Conservation (phyloP, 257 asterid genomes). For the Jacaranda copaia region DNA sequence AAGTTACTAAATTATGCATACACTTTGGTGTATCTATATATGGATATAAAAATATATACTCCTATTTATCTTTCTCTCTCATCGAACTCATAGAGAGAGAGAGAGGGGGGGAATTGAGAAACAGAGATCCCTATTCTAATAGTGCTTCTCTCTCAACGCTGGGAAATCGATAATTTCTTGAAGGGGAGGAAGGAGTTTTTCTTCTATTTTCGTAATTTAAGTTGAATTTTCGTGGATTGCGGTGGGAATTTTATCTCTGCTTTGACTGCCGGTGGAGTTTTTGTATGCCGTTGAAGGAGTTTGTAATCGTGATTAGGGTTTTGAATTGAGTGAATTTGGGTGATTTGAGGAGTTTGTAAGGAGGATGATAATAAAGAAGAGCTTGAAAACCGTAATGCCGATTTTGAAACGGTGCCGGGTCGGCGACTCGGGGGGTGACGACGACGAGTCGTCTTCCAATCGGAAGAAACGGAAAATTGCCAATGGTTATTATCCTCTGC, state of each 20-base stretch:
- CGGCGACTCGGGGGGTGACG: slow-evolving; percentile 67
- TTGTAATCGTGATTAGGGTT: slow-evolving; percentile 56
- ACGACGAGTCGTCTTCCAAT: slow-evolving; percentile 60
- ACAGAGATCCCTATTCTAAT: slow-evolving; percentile 84
- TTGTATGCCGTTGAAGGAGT: slow-evolving; percentile 36
- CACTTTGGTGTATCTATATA: slow-evolving; percentile 30
- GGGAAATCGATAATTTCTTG: slow-evolving; percentile 15
- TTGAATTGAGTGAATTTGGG: slow-evolving; percentile 42
- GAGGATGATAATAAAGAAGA: slow-evolving; percentile 88
- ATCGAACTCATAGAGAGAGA: slow-evolving; percentile 45
- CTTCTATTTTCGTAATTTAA: slow-evolving; percentile 19
- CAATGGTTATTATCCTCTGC: slow-evolving; percentile 65
- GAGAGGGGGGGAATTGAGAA: slow-evolving; percentile 39
- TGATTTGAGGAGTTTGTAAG: slow-evolving; percentile 33
- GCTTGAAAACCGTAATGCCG: slow-evolving; percentile 98
- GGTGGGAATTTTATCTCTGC: slow-evolving; percentile 13
- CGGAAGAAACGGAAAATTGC: slow-evolving; percentile 73
- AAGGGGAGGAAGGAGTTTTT: neutral
- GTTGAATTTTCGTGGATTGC: slow-evolving; percentile 37
- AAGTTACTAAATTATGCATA: slow-evolving; percentile 19
- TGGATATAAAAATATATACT: slow-evolving; percentile 37
- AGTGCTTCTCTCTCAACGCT: slow-evolving; percentile 32
- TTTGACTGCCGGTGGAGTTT: slow-evolving; percentile 40
- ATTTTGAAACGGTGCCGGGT: slow-evolving; percentile 79
- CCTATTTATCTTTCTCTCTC: slow-evolving; percentile 60